Evolutionary conservation across 1,284 basidiomycete species (phyloP).

Genomic region (Mycena sp.): DNA sequence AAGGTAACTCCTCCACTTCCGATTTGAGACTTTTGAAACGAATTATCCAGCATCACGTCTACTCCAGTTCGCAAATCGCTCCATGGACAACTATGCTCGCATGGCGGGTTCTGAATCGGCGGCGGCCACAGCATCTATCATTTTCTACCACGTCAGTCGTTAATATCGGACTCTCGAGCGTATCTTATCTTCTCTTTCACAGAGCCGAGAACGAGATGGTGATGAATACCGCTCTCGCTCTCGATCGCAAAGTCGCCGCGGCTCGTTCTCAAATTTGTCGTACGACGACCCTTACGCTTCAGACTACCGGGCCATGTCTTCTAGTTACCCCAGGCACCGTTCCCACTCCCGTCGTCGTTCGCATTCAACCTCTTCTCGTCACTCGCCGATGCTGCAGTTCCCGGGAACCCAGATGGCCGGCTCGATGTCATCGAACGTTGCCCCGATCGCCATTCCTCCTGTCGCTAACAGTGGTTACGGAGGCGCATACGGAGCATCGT

Average conservation of each 20-base stretch:
- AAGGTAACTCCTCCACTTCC: constrained; percentile 51
- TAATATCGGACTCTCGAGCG: too few relatives aligned
- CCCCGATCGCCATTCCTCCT: constrained; percentile 35
- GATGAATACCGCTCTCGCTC: constrained; percentile 44
- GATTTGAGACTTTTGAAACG: constrained; percentile 10
- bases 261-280: constrained; percentile 29
- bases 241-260: constrained; percentile 33
- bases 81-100: constrained; percentile 53
- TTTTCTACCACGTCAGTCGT: constrained; percentile 53
- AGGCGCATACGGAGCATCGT: constrained; percentile 35
- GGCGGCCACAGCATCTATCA: constrained; percentile 62
- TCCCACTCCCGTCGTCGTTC: constrained; percentile 42
- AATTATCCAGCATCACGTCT: constrained; percentile 49
- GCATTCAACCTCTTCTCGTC: constrained; percentile 34
- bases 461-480: constrained; percentile 36
- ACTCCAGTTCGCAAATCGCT: constrained; percentile 54
- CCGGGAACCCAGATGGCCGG: constrained; percentile 20
- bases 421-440: constrained; percentile 7
- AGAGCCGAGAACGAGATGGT: constrained; percentile 47
- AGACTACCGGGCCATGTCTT: constrained; percentile 45
- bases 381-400: constrained; percentile 20
- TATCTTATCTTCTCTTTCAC: constrained; percentile 14
- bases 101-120: constrained; percentile 62
- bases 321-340: constrained; percentile 42
- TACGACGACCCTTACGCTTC: constrained; percentile 44